Evolutionary conservation across 345 rosid species (phyloP).

Genomic region (Citrus trifoliata): DNA sequence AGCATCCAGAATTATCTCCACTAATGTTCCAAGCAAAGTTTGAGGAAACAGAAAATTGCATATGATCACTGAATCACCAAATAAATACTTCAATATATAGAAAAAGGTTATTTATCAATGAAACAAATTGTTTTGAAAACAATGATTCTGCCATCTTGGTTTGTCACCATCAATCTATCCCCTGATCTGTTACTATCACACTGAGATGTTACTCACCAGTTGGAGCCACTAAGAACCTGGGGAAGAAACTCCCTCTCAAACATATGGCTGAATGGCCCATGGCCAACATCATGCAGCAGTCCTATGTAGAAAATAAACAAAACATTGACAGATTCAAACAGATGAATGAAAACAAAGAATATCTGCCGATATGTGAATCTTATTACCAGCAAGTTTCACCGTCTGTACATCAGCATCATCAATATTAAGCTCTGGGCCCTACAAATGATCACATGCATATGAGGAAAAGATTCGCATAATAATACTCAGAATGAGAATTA

Average conservation of each 20-base stretch:
- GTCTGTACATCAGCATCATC: conserved; percentile 52
- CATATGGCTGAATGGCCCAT: conserved; percentile 79
- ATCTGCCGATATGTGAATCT: neutral
- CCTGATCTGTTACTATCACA: neutral
- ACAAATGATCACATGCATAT: conserved; percentile 6
- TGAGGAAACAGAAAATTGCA: neutral
- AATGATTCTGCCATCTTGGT: neutral
- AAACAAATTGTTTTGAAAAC: neutral
- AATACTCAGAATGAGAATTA: neutral
- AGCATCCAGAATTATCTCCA: neutral
- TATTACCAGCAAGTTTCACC: conserved; percentile 67
- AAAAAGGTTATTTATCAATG: neutral
- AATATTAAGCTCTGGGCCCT: conserved; percentile 65
- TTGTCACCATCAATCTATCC: neutral
- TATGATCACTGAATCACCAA: neutral
- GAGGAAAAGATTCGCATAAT: conserved; percentile 6
- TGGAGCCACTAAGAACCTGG: conserved; percentile 30
- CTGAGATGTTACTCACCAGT: conserved; percentile 34
- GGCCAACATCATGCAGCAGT: conserved; percentile 75
- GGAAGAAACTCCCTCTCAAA: conserved; percentile 72
- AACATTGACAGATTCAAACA: neutral
- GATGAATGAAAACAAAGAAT: neutral
- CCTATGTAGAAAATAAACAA: conserved; percentile 33
- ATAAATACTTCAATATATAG: neutral
- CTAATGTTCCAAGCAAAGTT: neutral